Evolutionary conservation across 2,329 filamentous ascomycete species (phyloP), one percentile per base, ranked within the genome.

Genomic region (Fusarium multiceps): DNA sequence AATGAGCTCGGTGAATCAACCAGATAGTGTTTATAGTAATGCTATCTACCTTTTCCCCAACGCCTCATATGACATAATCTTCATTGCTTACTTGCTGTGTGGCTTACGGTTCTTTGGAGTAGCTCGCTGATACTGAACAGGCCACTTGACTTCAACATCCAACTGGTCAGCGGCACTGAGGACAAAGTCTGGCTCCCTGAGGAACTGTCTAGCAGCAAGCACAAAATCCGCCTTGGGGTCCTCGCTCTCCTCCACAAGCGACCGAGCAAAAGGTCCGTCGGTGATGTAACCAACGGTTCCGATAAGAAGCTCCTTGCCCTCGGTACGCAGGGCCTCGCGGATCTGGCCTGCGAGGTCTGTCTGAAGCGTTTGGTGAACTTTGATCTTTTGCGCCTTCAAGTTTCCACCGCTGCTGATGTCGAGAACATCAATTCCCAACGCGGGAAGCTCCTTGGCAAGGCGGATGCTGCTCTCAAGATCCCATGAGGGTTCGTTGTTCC

Each of bases 401-500:
- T 92, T 92, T 41, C 92, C 94, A 34, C 90, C 93, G 2, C 89
- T 90, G 72, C 90, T 93, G 60, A 97, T 88, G 78, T 98, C 94
- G 30, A 97, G 85, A 18, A 97, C 82, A 77, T 98, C 94, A 45
- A 97, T 86, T 30, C 94, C 94, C 14, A 86, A 83, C 1, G 86
- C 87, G 0, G 92, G 91, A 2, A 98, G 86, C 12, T 91, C 82
- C 76, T 78, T 78, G 51, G 75, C 75, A n/a, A 80, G 72, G 21
- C 66, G 71, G 59, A 79, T 79, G 56, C 72, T 78, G 70, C 94
- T 86, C 45, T 90, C 86, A n/a, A 90, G 73, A 7, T 88, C 90
- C 93, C 93, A 97, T 25, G 82, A 85, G 9, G 82, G 80, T 68
- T 81, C 72, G 51, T 74, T 78, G 8, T 77, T 68, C 73, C 78